These are phyloP conservation scores for Solanum clarkiae DNA, from an alignment of 257 asterid genomes.

Conservation along the genomic window DNA sequence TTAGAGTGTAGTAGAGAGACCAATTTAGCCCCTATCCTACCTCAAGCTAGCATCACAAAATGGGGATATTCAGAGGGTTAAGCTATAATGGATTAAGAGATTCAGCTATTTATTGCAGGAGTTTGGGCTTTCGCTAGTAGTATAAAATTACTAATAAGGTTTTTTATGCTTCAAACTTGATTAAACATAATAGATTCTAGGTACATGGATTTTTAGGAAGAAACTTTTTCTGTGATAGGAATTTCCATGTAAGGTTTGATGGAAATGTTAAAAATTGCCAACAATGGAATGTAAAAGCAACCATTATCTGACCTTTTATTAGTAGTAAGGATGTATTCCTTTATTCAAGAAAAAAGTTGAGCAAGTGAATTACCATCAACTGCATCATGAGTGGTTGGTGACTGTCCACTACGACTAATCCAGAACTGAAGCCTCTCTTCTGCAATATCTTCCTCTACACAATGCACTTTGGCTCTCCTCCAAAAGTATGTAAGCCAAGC, in stretches of 20 bases:
- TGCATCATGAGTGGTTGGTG: conserved; percentile 89
- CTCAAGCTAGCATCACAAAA: not conserved
- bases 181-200: not conserved
- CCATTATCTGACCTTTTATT: not conserved
- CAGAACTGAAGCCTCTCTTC: conserved; percentile 84
- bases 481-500: conserved; percentile 98
- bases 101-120: not conserved
- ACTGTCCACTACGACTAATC: conserved; percentile 76
- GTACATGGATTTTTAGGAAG: not conserved
- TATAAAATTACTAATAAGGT: not conserved
- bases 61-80: not conserved
- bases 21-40: not conserved
- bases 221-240: not conserved
- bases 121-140: not conserved
- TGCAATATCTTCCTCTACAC: conserved; percentile 95
- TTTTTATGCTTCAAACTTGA: not conserved
- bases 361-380: conserved; percentile 59
- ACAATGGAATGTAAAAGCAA: not conserved
- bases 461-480: conserved; percentile 93
- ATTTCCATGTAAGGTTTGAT: not conserved
- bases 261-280: not conserved
- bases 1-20: not conserved
- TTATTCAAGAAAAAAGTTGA: not conserved
- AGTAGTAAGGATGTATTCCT: not conserved
- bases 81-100: not conserved